phyloP scores from a whole-genome alignment of 441 rosid species.

The Jatropha podagrica region DNA sequence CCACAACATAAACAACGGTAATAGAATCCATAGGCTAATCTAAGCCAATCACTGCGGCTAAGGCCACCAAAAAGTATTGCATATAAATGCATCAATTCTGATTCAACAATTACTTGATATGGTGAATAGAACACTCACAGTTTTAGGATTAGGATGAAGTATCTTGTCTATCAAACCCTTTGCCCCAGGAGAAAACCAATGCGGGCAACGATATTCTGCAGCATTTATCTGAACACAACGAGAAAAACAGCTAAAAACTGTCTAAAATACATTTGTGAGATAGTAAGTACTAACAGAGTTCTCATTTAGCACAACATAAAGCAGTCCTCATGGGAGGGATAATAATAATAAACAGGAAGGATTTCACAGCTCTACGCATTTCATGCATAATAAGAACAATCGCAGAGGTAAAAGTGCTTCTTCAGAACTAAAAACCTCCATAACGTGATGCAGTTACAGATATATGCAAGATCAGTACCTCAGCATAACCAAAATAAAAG shows the following conservation, averaged over 20 bases:
- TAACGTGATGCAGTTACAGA: not conserved
- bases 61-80: not conserved
- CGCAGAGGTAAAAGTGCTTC: not conserved
- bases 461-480: not conserved
- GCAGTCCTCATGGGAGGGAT: constrained; percentile 4
- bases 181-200: constrained; percentile 76
- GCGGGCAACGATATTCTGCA: constrained; percentile 75
- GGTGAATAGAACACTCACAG: constrained; percentile 54
- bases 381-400: constrained; percentile 1
- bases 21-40: not conserved
- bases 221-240: constrained; percentile 59
- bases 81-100: not conserved
- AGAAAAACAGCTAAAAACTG: constrained; percentile 23
- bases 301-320: constrained; percentile 10
- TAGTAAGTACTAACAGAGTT: constrained; percentile 12
- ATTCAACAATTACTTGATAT: constrained; percentile 16
- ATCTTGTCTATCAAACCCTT: constrained; percentile 66
- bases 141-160: constrained; percentile 78
- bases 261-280: constrained; percentile 19
- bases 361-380: too few species aligned
- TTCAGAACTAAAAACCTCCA: constrained; percentile 10
- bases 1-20: not conserved
- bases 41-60: not conserved
- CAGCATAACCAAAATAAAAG: constrained; percentile 1
- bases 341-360: not conserved